Percentiles rank a stretch among this genome's conserved stretches.
These are phyloP conservation scores for Chlorella sp. DNA, from an alignment of 139 green algal genomes.

Conservation along the genomic window DNA sequence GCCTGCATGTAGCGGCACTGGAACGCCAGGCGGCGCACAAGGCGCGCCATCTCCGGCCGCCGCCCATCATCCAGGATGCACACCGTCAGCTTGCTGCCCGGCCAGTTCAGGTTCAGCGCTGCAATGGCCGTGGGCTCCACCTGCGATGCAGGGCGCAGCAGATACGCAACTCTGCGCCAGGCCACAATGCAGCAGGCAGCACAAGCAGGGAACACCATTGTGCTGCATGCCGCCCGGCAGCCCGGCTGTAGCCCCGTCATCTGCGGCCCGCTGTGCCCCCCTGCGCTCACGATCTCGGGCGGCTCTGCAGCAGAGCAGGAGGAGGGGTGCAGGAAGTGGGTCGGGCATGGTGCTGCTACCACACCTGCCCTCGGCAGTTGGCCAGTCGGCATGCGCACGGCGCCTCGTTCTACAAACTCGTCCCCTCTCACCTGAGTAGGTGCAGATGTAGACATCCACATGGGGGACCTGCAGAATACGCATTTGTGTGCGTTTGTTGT, in stretches of 20 bases:
- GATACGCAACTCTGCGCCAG: no score
- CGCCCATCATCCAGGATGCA: slow-evolving; percentile 32
- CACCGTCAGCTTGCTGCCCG: slow-evolving; percentile 25
- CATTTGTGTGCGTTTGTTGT: no score
- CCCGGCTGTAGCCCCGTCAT: no score
- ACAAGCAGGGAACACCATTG: no score
- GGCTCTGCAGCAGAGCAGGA: slow-evolving; percentile 11
- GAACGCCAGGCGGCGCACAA: slow-evolving; percentile 22
- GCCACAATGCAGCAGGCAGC: no score
- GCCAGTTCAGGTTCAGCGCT: slow-evolving; percentile 42
- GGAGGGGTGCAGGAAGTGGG: neutral
- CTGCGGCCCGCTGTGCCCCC: no score
- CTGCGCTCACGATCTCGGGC: slow-evolving; percentile 20
- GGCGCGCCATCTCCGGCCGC: slow-evolving; percentile 17
- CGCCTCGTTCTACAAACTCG: neutral
- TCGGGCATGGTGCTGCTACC: neutral
- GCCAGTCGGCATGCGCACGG: no score
- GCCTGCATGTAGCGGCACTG: slow-evolving; percentile 24
- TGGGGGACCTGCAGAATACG: neutral
- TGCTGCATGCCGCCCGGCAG: no score
- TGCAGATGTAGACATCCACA: slow-evolving; percentile 31
- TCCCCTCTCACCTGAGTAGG: slow-evolving; percentile 8
- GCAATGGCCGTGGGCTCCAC: slow-evolving; percentile 35
- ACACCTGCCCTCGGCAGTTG: no score
- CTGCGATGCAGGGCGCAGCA: no score